phyloP scores from a whole-genome alignment of 345 rosid genomes.

The Acer saccharum region DNA sequence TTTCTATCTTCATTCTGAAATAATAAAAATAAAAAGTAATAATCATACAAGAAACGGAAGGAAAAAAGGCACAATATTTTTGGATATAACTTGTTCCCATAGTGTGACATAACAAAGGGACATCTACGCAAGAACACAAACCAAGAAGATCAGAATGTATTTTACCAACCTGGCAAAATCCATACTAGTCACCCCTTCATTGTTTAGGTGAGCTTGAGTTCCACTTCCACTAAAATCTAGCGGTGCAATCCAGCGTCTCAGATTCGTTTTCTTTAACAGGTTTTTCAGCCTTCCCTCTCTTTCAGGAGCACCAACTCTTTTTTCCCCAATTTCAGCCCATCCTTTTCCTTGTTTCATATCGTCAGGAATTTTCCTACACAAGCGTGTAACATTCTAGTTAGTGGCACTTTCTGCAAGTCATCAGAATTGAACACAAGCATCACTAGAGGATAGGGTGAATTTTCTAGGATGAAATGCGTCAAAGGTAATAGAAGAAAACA shows the following conservation, averaged over 20 bases:
- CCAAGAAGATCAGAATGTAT: slow-evolving; percentile 2
- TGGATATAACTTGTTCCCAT: not conserved
- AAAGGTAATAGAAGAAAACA: slow-evolving; percentile 10
- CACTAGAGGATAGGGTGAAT: not conserved
- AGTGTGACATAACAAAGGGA: slow-evolving; percentile 6
- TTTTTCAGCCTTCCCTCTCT: slow-evolving; percentile 77
- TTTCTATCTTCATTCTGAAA: slow-evolving; percentile 84
- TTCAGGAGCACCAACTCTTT: slow-evolving; percentile 38
- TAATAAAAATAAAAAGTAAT: slow-evolving; percentile 12
- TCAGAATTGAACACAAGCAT: not conserved
- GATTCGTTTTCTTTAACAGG: slow-evolving; percentile 77
- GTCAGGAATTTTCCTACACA: slow-evolving; percentile 51
- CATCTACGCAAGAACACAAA: slow-evolving; percentile 6
- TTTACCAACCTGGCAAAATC: slow-evolving; percentile 78
- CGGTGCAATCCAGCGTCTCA: slow-evolving; percentile 73
- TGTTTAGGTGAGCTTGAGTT: slow-evolving; percentile 34
- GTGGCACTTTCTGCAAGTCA: not conserved
- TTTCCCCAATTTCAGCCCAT: slow-evolving; percentile 33
- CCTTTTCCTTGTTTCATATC: slow-evolving; percentile 48
- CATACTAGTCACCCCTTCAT: slow-evolving; percentile 46
- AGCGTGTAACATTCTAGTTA: slow-evolving; percentile 7
- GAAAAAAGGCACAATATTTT: slow-evolving; percentile 9
- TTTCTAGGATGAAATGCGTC: not conserved
- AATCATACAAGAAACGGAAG: slow-evolving; percentile 1
- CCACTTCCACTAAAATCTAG: slow-evolving; percentile 56